Conservation (phyloP, 2,329 filamentous ascomycete species). For the Tolypocladium guangdongense region DNA sequence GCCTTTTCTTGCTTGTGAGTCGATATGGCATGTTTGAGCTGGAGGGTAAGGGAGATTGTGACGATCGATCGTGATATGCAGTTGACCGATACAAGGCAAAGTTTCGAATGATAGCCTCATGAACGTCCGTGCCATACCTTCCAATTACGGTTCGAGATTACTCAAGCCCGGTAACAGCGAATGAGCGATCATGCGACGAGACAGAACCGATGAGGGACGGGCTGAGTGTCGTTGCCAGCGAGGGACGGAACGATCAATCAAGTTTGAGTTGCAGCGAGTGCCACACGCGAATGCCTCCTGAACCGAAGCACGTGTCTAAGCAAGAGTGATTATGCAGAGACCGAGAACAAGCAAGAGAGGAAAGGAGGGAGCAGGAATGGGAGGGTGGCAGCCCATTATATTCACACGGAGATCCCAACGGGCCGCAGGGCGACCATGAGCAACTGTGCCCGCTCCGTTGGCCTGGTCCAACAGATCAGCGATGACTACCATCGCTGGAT, state of each 20-base stretch:
- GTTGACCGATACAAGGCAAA: neutral
- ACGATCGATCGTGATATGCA: neutral
- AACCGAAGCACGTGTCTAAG: constrained; percentile 5
- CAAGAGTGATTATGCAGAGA: constrained; percentile 1
- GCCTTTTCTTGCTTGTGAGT: neutral
- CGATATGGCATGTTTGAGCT: too few species aligned
- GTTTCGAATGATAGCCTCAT: neutral
- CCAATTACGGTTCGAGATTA: neutral
- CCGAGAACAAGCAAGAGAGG: neutral
- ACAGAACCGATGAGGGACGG: neutral
- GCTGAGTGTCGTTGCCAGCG: constrained; percentile 4
- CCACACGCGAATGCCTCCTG: neutral
- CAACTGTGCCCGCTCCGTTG: neutral
- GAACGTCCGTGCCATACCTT: neutral
- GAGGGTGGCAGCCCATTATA: constrained; percentile 7
- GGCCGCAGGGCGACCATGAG: neutral
- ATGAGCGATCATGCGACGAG: neutral
- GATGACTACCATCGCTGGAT: neutral
- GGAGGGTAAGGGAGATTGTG: too few species aligned
- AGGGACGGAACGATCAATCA: constrained; percentile 25
- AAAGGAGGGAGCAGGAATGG: neutral
- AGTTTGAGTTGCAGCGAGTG: constrained; percentile 1
- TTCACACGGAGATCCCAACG: neutral
- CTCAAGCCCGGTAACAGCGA: neutral
- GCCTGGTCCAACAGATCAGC: constrained; percentile 1